phyloP scores from a whole-genome alignment of 306 rosid species.

The Vigna hirtella region DNA sequence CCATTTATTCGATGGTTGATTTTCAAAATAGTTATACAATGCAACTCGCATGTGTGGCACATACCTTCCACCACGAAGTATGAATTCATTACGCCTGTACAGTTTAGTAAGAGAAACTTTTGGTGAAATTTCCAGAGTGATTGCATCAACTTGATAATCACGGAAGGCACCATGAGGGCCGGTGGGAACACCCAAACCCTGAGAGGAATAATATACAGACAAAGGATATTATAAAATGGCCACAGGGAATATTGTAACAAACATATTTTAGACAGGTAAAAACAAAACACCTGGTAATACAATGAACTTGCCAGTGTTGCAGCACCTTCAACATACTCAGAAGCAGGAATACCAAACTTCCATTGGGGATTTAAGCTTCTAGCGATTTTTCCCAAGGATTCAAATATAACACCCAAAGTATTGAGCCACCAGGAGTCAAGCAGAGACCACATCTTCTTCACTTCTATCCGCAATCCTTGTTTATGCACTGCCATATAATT shows the following conservation, averaged over 20 bases:
- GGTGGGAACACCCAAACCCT: slow-evolving; percentile 95
- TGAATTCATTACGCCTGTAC: slow-evolving; percentile 67
- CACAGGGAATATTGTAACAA: not conserved
- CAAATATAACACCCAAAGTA: slow-evolving; percentile 74
- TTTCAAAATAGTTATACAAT: not conserved
- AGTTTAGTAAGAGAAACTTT: slow-evolving; percentile 61
- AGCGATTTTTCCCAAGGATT: slow-evolving; percentile 66
- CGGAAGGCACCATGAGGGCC: slow-evolving; percentile 98
- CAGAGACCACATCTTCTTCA: slow-evolving; percentile 74
- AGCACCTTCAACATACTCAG: slow-evolving; percentile 84
- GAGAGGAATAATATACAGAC: slow-evolving; percentile 38
- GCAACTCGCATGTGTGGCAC: slow-evolving; percentile 45
- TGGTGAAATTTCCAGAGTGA: slow-evolving; percentile 84
- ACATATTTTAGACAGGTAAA: slow-evolving; percentile 30
- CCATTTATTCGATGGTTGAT: slow-evolving; percentile 26
- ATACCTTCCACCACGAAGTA: slow-evolving; percentile 83
- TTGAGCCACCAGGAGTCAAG: slow-evolving; percentile 71
- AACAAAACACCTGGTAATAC: slow-evolving; percentile 76
- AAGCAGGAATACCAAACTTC: slow-evolving; percentile 91
- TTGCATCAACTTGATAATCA: slow-evolving; percentile 95
- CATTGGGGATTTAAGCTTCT: slow-evolving; percentile 73
- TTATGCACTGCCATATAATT: slow-evolving; percentile 85
- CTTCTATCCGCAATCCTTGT: slow-evolving; percentile 80
- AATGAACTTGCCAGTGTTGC: slow-evolving; percentile 95
- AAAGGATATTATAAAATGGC: slow-evolving; percentile 22